Evolutionary conservation across 31 red algal genomes (phyloP).

Genomic region (Asparagopsis taxiformis): DNA sequence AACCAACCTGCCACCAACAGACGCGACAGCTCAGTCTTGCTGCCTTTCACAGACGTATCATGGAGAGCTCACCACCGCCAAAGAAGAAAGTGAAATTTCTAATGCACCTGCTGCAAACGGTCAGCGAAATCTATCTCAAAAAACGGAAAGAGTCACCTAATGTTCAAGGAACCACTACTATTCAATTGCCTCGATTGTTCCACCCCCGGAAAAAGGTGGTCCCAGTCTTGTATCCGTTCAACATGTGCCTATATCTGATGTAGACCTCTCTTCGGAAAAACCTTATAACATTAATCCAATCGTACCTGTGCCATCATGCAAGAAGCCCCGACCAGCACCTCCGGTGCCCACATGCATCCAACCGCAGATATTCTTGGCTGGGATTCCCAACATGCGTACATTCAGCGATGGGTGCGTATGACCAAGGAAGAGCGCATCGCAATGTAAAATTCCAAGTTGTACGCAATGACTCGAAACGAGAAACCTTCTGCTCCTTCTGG

Average conservation of each 20-base stretch:
- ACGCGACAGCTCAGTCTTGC: too few relatives aligned
- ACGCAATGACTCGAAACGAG: conserved; percentile 77
- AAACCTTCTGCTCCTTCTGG: conserved; percentile 80
- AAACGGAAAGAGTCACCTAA: too few relatives aligned
- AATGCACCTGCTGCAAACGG: too few relatives aligned
- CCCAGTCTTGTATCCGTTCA: conserved; percentile 33
- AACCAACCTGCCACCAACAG: too few relatives aligned
- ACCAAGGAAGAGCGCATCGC: conserved; percentile 69
- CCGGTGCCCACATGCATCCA: conserved; percentile 60
- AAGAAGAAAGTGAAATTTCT: too few relatives aligned
- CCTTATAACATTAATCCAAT: conserved; percentile 71
- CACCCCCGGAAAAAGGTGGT: conserved; percentile 6
- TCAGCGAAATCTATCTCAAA: too few relatives aligned
- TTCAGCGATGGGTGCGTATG: conserved; percentile 97
- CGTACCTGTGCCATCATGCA: conserved; percentile 46
- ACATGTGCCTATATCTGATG: conserved; percentile 37
- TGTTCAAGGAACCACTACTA: too few relatives aligned
- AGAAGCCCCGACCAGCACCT: conserved; percentile 49
- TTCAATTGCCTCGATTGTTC: conserved; percentile 18
- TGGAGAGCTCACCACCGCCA: too few relatives aligned
- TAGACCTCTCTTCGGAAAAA: conserved; percentile 40
- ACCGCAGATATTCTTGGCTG: conserved; percentile 92
- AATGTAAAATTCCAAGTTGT: conserved; percentile 89
- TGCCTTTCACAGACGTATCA: too few relatives aligned
- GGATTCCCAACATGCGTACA: conserved; percentile 97